These are phyloP conservation scores for Xanthoconium purpureum DNA, from an alignment of 768 basidiomycete species.

Conservation along the genomic window DNA sequence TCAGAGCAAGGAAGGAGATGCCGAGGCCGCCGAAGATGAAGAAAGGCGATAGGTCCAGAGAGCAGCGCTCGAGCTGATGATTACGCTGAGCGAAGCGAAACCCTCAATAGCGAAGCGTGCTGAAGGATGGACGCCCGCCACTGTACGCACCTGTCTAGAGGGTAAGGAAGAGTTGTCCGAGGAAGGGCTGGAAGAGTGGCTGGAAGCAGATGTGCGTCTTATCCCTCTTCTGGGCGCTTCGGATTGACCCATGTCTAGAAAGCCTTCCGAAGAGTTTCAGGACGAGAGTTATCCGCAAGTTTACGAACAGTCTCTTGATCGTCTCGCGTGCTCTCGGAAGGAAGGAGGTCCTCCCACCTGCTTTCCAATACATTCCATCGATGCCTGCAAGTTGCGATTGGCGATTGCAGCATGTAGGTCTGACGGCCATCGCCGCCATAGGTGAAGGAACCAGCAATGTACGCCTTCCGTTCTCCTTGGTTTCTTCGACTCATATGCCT, in stretches of 20 bases:
- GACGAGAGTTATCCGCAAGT: constrained; percentile 65
- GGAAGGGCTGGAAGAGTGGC: constrained; percentile 57
- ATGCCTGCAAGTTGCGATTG: constrained; percentile 83
- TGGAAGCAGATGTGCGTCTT: constrained; percentile 68
- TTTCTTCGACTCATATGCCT: neutral
- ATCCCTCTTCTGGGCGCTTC: constrained; percentile 9
- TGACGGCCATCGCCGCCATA: constrained; percentile 84
- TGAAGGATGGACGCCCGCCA: constrained; percentile 64
- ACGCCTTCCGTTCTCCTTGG: neutral
- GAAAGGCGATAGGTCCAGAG: constrained; percentile 69
- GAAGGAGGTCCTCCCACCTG: constrained; percentile 67
- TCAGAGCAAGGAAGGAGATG: constrained; percentile 29
- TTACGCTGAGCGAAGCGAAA: constrained; percentile 72
- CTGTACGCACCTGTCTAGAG: constrained; percentile 76
- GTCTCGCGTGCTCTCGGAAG: constrained; percentile 79
- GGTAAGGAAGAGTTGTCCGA: constrained; percentile 79
- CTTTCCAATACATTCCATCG: constrained; percentile 79
- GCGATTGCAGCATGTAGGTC: constrained; percentile 78
- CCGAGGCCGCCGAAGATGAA: constrained; percentile 52
- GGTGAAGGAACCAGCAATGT: constrained; percentile 82
- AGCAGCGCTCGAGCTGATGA: constrained; percentile 79
- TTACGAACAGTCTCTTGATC: constrained; percentile 81
- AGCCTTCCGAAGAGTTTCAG: constrained; percentile 64
- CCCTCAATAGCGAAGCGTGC: constrained; percentile 67
- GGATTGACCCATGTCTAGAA: constrained; percentile 5